A percentile compares a stretch with the other conserved stretches of the same genome.
phyloP scores from a whole-genome alignment of 1,139 yeast species.

The Fermentozyma sake region DNA sequence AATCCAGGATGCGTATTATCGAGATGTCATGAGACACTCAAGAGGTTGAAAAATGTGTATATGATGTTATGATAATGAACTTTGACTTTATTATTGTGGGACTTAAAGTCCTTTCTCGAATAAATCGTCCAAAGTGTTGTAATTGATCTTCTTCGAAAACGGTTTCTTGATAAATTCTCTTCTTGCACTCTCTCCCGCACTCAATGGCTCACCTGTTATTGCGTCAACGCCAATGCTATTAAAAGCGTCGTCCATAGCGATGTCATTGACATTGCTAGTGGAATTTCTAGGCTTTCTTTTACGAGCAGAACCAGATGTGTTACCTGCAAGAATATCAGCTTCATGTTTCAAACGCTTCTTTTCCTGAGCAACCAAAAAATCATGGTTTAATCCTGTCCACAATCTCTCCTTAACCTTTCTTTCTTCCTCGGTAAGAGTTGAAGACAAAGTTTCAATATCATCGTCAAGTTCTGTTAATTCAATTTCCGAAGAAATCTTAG shows the following conservation, averaged over 20 bases:
- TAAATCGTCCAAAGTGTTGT: constrained; percentile 67
- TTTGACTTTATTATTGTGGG: too few relatives aligned
- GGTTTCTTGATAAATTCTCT: constrained; percentile 65
- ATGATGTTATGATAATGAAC: too few relatives aligned
- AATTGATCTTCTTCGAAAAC: constrained; percentile 83
- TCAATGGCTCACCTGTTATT: constrained; percentile 37
- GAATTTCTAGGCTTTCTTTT: constrained; percentile 37
- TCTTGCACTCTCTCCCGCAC: constrained; percentile 73
- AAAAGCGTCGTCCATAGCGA: constrained; percentile 35
- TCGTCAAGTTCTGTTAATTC: constrained; percentile 62
- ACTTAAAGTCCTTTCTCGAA: too few relatives aligned
- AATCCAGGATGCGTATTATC: too few relatives aligned
- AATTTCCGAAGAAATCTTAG: constrained; percentile 54
- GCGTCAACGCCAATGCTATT: constrained; percentile 39
- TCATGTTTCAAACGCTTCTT: constrained; percentile 77
- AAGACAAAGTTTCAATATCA: constrained; percentile 62
- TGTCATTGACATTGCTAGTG: constrained; percentile 6
- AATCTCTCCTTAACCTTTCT: constrained; percentile 65
- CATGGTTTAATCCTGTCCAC: constrained; percentile 88
- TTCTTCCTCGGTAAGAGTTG: constrained; percentile 63
- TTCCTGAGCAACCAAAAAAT: constrained; percentile 81
- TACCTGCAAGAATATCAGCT: constrained; percentile 80
- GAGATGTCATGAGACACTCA: too few relatives aligned
- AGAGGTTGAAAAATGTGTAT: too few relatives aligned
- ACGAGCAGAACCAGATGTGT: constrained; percentile 47